phyloP scores from a whole-genome alignment of 768 basidiomycete genomes.

The Hortiboletus campestris region DNA sequence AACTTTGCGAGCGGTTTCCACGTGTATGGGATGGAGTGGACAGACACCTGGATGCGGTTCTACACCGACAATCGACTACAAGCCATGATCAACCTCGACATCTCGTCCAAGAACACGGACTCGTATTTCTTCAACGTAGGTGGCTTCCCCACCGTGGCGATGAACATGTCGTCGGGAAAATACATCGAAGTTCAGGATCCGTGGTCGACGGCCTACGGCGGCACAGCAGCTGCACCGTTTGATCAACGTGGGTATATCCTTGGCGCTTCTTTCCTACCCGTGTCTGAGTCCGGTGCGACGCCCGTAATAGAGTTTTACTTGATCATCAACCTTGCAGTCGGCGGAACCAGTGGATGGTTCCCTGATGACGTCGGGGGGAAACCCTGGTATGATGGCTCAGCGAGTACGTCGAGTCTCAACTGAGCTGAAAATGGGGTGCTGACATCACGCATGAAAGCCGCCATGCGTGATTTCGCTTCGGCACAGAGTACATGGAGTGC shows the following conservation, averaged over 20 bases:
- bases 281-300: constrained; percentile 7
- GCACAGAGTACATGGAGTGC: constrained; percentile 65
- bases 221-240: constrained; percentile 44
- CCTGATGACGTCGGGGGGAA: constrained; percentile 51
- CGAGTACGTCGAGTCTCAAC: constrained; percentile 36
- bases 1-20: constrained; percentile 51
- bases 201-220: constrained; percentile 44
- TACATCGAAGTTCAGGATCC: constrained; percentile 46
- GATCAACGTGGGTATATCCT: constrained; percentile 31
- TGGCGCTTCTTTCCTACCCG: not conserved
- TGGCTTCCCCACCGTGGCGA: constrained; percentile 49
- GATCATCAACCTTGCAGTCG: constrained; percentile 76
- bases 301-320: constrained; percentile 69
- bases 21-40: constrained; percentile 61
- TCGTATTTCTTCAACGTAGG: constrained; percentile 52
- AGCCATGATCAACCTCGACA: constrained; percentile 50
- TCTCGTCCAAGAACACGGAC: constrained; percentile 41
- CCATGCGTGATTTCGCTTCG: constrained; percentile 68
- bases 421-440: constrained; percentile 19
- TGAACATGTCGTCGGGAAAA: constrained; percentile 38
- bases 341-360: constrained; percentile 66
- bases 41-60: constrained; percentile 50
- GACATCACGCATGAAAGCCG: constrained; percentile 31
- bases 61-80: constrained; percentile 52
- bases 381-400: constrained; percentile 60